Conservation (phyloP, 2,329 filamentous ascomycete species). For the Pseudogymnoascus sp. region DNA sequence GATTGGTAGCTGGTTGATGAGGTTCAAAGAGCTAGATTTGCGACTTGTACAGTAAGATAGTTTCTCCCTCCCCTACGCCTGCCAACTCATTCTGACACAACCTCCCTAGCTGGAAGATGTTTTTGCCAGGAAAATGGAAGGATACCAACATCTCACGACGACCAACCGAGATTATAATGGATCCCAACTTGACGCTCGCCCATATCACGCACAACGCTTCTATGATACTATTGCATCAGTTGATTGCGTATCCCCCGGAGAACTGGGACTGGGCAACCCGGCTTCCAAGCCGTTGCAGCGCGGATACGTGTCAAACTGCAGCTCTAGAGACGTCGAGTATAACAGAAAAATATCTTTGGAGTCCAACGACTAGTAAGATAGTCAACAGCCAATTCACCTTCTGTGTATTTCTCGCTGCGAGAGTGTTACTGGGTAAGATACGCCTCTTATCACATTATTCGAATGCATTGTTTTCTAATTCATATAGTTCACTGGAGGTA, state of each 20-base stretch:
- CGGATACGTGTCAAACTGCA: slow-evolving; percentile 28
- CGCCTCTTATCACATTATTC: not conserved
- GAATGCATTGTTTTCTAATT: not conserved
- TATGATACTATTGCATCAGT: slow-evolving; percentile 30
- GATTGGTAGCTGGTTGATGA: slow-evolving; percentile 37
- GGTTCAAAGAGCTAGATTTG: slow-evolving; percentile 43
- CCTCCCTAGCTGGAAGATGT: slow-evolving; percentile 37
- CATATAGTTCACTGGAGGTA: slow-evolving; percentile 21
- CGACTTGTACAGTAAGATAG: slow-evolving; percentile 35
- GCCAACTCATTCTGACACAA: not conserved
- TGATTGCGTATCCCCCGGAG: slow-evolving; percentile 27
- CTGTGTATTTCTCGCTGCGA: slow-evolving; percentile 27
- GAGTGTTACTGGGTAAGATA: slow-evolving; percentile 23
- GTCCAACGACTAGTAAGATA: slow-evolving; percentile 17
- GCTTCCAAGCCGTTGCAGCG: slow-evolving; percentile 25
- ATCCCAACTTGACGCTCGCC: slow-evolving; percentile 31
- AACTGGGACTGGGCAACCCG: slow-evolving; percentile 20
- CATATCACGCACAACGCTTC: slow-evolving; percentile 31
- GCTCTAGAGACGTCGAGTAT: slow-evolving; percentile 28
- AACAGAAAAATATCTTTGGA: slow-evolving; percentile 26
- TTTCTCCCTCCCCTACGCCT: not conserved
- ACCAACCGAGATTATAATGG: slow-evolving; percentile 25
- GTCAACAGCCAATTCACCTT: slow-evolving; percentile 26
- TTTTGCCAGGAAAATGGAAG: slow-evolving; percentile 37
- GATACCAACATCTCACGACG: slow-evolving; percentile 28